Evolutionary conservation across 495 filamentous ascomycete species (phyloP).

Genomic region (Podospora didyma): DNA sequence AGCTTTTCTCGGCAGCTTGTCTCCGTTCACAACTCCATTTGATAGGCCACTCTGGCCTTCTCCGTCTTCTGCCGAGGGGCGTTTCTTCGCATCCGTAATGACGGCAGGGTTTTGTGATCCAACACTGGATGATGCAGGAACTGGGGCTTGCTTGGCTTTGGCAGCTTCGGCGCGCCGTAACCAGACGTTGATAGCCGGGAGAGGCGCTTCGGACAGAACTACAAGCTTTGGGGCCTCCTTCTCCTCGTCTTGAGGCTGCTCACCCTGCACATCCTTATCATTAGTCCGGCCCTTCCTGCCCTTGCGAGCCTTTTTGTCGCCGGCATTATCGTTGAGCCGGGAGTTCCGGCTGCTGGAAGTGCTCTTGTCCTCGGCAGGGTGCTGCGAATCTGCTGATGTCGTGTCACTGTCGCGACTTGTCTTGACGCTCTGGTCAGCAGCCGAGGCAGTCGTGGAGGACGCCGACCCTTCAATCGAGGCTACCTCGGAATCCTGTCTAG

Average conservation of each 20-base stretch:
- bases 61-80: conserved; percentile 16
- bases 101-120: conserved; percentile 5
- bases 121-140: conserved; percentile 13
- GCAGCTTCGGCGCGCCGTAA: conserved; percentile 62
- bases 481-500: conserved; percentile 23
- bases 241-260: conserved; percentile 41
- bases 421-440: conserved; percentile 23
- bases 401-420: conserved; percentile 16
- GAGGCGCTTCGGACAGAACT: conserved; percentile 69
- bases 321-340: conserved; percentile 34
- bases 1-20: conserved; percentile 49
- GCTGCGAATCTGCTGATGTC: conserved; percentile 10
- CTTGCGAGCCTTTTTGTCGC: conserved; percentile 42
- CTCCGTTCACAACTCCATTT: conserved; percentile 23
- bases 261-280: conserved; percentile 41
- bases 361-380: conserved; percentile 20
- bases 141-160: conserved; percentile 60
- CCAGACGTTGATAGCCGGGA: conserved; percentile 85
- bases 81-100: conserved; percentile 17
- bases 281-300: conserved; percentile 42
- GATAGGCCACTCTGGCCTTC: conserved; percentile 4
- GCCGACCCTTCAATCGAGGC: conserved; percentile 17
- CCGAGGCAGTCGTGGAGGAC: conserved; percentile 18
- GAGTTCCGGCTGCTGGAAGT: conserved; percentile 32
- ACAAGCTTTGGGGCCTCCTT: conserved; percentile 53